Conservation (phyloP, 2,329 filamentous ascomycete species). For the Neonectria faginata region DNA sequence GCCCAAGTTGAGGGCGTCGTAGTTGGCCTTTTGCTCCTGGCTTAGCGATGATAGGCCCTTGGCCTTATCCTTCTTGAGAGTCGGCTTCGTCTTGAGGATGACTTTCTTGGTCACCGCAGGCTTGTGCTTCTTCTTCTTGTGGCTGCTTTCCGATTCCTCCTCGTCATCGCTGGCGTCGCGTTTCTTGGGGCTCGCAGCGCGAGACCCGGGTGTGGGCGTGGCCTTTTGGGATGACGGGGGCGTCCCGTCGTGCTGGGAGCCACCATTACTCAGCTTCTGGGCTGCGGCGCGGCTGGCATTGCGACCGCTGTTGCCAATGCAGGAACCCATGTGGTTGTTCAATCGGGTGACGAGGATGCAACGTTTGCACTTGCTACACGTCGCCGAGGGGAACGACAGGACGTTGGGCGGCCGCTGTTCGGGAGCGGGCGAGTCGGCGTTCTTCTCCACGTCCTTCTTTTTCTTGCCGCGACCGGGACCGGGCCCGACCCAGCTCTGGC, state of each 20-base stretch:
- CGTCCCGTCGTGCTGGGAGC: slow-evolving; percentile 66
- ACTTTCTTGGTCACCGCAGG: slow-evolving; percentile 63
- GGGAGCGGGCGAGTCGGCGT: slow-evolving; percentile 60
- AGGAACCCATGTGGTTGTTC: slow-evolving; percentile 76
- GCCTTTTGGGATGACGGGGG: slow-evolving; percentile 73
- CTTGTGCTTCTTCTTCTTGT: slow-evolving; percentile 71
- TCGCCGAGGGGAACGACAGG: slow-evolving; percentile 73
- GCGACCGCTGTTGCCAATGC: slow-evolving; percentile 73
- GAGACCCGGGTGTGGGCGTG: slow-evolving; percentile 67
- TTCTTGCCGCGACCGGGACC: slow-evolving; percentile 79
- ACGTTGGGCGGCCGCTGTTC: slow-evolving; percentile 71
- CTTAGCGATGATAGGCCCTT: slow-evolving; percentile 64
- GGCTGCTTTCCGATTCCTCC: slow-evolving; percentile 62
- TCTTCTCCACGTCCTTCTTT: slow-evolving; percentile 81
- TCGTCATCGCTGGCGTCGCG: slow-evolving; percentile 68
- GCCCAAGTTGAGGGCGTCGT: slow-evolving; percentile 42
- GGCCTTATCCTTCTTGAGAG: slow-evolving; percentile 66
- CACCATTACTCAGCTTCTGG: slow-evolving; percentile 71
- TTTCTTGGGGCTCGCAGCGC: slow-evolving; percentile 67
- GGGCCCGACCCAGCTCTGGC: slow-evolving; percentile 82
- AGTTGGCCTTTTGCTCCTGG: slow-evolving; percentile 59
- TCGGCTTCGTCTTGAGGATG: slow-evolving; percentile 65
- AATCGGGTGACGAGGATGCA: slow-evolving; percentile 74
- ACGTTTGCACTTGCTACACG: slow-evolving; percentile 75
- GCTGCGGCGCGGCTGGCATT: slow-evolving; percentile 72